Percentiles rank a stretch among this genome's conserved stretches.
Conservation (phyloP, 192 early-diverging fungal species). For the Jimgerdemannia lactiflua region DNA sequence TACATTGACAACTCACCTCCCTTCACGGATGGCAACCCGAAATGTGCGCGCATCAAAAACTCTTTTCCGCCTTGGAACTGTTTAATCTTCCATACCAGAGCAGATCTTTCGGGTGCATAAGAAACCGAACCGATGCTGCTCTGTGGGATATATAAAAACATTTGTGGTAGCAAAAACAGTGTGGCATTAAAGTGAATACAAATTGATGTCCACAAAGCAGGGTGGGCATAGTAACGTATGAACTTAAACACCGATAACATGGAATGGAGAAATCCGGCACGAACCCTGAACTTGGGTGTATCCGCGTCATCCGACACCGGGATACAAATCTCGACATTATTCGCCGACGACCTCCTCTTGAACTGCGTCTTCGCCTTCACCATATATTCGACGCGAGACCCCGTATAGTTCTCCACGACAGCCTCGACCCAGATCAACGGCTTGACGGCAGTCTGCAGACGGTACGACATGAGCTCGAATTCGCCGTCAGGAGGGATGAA, state of each 20-base stretch:
- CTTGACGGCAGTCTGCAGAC: conserved; percentile 78
- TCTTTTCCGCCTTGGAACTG: conserved; percentile 99
- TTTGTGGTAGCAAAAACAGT: neutral
- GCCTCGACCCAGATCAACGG: conserved; percentile 86
- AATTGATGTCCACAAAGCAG: too few relatives aligned
- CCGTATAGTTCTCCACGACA: conserved; percentile 82
- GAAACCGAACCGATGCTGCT: conserved; percentile 82
- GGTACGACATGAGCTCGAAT: conserved; percentile 85
- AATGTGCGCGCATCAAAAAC: conserved; percentile 86
- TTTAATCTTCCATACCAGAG: conserved; percentile 98
- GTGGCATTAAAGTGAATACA: neutral
- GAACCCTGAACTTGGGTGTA: conserved; percentile 91
- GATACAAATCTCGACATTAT: conserved; percentile 96
- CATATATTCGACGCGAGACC: conserved; percentile 93
- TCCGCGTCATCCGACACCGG: conserved; percentile 99
- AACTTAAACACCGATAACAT: neutral
- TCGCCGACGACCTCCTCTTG: conserved; percentile 95
- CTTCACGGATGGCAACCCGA: conserved; percentile 82
- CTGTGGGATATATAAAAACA: conserved; percentile 23
- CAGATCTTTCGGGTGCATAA: conserved; percentile 93
- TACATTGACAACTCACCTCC: conserved; percentile 40
- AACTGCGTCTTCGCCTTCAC: conserved; percentile 98
- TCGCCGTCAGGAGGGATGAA: conserved; percentile 77
- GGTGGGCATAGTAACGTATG: too few relatives aligned
- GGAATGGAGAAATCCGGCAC: neutral